Evolutionary conservation across 345 rosid genomes (phyloP).

Genomic region (Eucalyptus microcorys): DNA sequence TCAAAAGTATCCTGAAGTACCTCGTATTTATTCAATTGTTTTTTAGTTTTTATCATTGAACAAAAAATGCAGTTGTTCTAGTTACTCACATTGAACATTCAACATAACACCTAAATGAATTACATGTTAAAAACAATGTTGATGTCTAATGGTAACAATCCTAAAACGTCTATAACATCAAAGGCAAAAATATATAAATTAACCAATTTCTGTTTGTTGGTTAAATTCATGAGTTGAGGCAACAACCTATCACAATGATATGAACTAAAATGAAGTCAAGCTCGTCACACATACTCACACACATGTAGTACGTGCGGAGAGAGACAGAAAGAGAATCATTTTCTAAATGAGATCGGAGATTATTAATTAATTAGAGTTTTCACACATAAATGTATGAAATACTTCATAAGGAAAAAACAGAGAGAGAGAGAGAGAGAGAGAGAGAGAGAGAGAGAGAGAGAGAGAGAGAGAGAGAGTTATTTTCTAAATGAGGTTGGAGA

Average conservation of each 20-base stretch:
- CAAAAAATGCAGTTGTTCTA: accelerated
- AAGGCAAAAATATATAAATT: no score
- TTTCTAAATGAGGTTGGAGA: neutral
- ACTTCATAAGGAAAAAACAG: accelerated
- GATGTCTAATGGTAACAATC: neutral
- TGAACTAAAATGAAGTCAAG: neutral
- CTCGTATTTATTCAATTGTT: neutral
- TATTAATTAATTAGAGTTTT: no score
- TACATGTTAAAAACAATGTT: neutral
- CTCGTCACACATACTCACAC: neutral
- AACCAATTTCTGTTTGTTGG: neutral
- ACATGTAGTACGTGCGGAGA: accelerated
- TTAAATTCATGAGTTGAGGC: neutral
- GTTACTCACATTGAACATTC: neutral
- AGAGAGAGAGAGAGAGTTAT: no score
- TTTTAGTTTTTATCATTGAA: neutral
- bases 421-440: no score
- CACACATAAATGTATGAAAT: neutral
- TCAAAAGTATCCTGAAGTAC: neutral
- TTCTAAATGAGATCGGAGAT: neutral
- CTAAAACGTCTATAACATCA: neutral
- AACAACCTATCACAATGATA: neutral
- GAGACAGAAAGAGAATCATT: accelerated
- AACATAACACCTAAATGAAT: neutral
- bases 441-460: no score